Percentiles rank a stretch among this genome's conserved stretches.
Conservation (phyloP, 148 eudicot species). For the Cornus kousa region DNA sequence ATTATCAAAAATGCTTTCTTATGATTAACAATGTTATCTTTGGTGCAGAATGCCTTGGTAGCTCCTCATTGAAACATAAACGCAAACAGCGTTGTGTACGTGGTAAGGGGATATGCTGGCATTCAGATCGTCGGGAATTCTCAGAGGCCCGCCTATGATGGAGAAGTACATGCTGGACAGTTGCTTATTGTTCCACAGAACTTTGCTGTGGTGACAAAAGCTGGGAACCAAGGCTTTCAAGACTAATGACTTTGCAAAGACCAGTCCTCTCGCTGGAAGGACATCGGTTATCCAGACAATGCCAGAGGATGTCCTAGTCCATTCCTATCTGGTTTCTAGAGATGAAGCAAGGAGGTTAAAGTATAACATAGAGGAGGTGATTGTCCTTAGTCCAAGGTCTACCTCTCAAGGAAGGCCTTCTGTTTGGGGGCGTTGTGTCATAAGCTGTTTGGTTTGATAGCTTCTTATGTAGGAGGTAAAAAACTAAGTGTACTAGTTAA, state of each 20-base stretch:
- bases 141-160: neutral
- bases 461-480: too few species aligned
- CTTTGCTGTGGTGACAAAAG: neutral
- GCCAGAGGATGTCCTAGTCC: neutral
- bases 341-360: conserved; percentile 5
- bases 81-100: conserved; percentile 7
- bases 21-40: neutral
- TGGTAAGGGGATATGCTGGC: neutral
- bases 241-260: conserved; percentile 6
- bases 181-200: conserved; percentile 6
- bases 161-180: conserved; percentile 4
- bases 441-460: too few species aligned
- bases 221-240: conserved; percentile 4
- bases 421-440: neutral
- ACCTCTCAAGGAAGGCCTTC: neutral
- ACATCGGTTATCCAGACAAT: neutral
- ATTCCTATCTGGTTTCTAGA: neutral
- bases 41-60: conserved; percentile 3
- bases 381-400: neutral
- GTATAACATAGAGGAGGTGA: conserved; percentile 2
- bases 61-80: conserved; percentile 10
- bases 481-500: too few species aligned
- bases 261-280: neutral
- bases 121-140: conserved; percentile 4
- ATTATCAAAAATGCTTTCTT: neutral